phyloP scores from a whole-genome alignment of 2,329 filamentous ascomycete genomes.

The Neurospora crassa region DNA sequence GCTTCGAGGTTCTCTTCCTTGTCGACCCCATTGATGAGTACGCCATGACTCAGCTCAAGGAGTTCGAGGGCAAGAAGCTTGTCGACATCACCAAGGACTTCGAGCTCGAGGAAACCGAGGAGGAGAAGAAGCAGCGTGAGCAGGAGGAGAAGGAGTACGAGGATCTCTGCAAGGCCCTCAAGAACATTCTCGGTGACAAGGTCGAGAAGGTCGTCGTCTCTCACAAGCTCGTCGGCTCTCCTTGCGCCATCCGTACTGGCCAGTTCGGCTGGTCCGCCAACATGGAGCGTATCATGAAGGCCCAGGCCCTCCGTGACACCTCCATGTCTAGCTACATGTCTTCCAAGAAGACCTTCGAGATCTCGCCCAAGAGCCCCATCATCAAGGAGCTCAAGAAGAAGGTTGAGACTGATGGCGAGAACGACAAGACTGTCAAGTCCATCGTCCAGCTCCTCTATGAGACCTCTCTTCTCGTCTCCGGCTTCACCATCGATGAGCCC shows the following conservation, averaged over 20 bases:
- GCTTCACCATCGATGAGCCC: slow-evolving; percentile 99
- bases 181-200: slow-evolving; percentile 98
- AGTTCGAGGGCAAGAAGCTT: slow-evolving; percentile 99
- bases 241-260: slow-evolving; percentile 97
- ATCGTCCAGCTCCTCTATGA: slow-evolving; percentile 98
- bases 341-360: slow-evolving; percentile 99
- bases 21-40: slow-evolving; percentile 99
- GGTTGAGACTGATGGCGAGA: slow-evolving; percentile 95
- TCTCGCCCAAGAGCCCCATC: slow-evolving; percentile 96
- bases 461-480: slow-evolving; percentile 95
- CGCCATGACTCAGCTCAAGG: slow-evolving; percentile 99
- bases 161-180: slow-evolving; percentile 86
- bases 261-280: slow-evolving; percentile 99
- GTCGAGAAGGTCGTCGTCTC: slow-evolving; percentile 99
- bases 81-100: slow-evolving; percentile 99
- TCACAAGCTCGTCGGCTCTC: slow-evolving; percentile 90
- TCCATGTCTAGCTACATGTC: slow-evolving; percentile 99
- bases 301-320: slow-evolving; percentile 97
- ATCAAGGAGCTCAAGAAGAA: slow-evolving; percentile 99
- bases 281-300: slow-evolving; percentile 99
- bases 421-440: slow-evolving; percentile 97
- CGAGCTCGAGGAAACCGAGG: slow-evolving; percentile 98
- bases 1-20: slow-evolving; percentile 98
- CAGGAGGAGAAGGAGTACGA: slow-evolving; percentile 98
- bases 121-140: slow-evolving; percentile 96